phyloP scores from a whole-genome alignment of 2,329 filamentous ascomycete species.

The Penicillium sp. region DNA sequence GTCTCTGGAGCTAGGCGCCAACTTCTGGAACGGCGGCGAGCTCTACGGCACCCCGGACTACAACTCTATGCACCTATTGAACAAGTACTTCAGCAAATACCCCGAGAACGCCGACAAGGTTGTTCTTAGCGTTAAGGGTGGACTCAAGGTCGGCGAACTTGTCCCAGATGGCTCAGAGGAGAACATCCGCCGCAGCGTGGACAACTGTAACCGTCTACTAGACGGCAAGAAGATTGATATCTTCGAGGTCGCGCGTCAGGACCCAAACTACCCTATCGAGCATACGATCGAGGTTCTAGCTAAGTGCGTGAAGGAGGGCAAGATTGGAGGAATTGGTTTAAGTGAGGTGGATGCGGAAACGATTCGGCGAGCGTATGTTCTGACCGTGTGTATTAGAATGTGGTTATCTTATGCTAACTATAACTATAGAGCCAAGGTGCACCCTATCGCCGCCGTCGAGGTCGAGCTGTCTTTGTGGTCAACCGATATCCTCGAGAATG shows the following conservation, averaged over 20 bases:
- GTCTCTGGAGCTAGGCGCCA: conserved; percentile 45
- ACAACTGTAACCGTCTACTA: conserved; percentile 51
- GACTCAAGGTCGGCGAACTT: conserved; percentile 34
- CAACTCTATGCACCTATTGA: conserved; percentile 57
- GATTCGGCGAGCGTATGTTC: conserved; percentile 39
- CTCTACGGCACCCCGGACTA: conserved; percentile 57
- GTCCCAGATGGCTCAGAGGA: conserved; percentile 51
- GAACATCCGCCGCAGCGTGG: conserved; percentile 53
- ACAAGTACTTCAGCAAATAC: conserved; percentile 60
- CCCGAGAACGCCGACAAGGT: conserved; percentile 60
- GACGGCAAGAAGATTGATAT: conserved; percentile 56
- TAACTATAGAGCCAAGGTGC: conserved; percentile 42
- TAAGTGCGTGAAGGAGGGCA: conserved; percentile 40
- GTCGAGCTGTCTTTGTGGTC: conserved; percentile 56
- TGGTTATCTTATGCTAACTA: conserved; percentile 31
- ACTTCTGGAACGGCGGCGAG: conserved; percentile 60
- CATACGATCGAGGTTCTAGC: conserved; percentile 40
- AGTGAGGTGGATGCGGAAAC: conserved; percentile 45
- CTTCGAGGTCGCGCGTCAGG: conserved; percentile 56
- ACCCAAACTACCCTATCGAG: conserved; percentile 49
- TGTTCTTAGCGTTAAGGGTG: conserved; percentile 60
- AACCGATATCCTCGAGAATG: conserved; percentile 55
- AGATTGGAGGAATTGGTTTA: conserved; percentile 43
- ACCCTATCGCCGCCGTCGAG: conserved; percentile 56
- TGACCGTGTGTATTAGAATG: not conserved